Base-by-base conservation (phyloP, 257 asterid genomes). In the Solanum pinnatisectum region DNA sequence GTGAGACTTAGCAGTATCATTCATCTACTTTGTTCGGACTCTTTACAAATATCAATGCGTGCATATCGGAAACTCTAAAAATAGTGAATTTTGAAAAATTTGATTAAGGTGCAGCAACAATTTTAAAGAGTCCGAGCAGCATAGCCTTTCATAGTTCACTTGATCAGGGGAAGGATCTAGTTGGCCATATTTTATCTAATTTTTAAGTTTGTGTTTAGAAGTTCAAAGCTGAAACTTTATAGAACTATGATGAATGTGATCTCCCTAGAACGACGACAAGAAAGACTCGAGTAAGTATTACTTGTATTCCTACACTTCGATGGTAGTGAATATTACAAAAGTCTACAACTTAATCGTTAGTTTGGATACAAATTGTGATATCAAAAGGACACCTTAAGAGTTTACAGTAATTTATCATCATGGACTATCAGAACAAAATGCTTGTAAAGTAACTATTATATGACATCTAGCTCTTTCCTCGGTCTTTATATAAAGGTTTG, bases 211-310 rank as follows among this genome's bases (percentile, higher is more conserved):
- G 44, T 9, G 44, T 40, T 59, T 60, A 60, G 1, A 60, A 13
- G 68, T 22, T 20, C 27, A 60, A 60, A 60, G 27, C 27, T 60
- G 68, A 22, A 60, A 60, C 25, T 59, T 6, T 2, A 22, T 3
- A 59, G 25, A 60, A 60, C 27, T 60, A 60, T 60, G 68, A 60
- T 60, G 68, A 7, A 60, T 60, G 68, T 22, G 30, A n/a, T 60
- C 70, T 59, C 22, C 68, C 8, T 59, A 94, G 87, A 91, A 93
- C 20, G 59, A 46, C 15, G 97, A 95, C 59, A 59, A 93, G 65
- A 95, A 94, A 87, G 95, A 95, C 63, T 87, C 93, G 71, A 92
- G 97, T 94, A 92, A 27, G 94, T 71, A 73, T 73, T 32, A 23
- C 30, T 35, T 33, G 16, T 73, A 73, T 18, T 35, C 81, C 37